A percentile compares a stretch with the other conserved stretches of the same genome.
Conservation (phyloP, 1,284 basidiomycete genomes). For the Rhodotorula sp. region DNA sequence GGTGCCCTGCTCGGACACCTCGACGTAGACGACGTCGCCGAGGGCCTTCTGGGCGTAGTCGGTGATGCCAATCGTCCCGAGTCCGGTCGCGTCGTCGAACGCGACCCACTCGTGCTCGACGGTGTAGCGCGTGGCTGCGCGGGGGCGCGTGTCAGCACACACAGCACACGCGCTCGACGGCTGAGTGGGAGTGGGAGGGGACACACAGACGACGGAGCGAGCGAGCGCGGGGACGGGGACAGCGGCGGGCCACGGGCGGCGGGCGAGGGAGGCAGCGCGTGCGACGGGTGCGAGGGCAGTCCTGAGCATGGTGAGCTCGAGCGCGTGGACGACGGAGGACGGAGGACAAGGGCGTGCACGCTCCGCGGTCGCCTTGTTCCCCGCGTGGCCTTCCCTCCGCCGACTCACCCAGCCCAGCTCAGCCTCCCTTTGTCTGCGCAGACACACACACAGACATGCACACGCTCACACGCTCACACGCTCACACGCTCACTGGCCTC, state of each 20-base stretch:
- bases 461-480: too few relatives aligned
- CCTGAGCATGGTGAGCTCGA: slow-evolving; percentile 11
- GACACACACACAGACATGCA: too few relatives aligned
- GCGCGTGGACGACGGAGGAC: neutral
- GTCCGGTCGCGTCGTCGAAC: slow-evolving; percentile 72
- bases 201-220: slow-evolving; percentile 37
- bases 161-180: too few relatives aligned
- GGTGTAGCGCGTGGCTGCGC: slow-evolving; percentile 77
- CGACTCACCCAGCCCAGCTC: too few relatives aligned
- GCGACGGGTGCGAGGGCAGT: slow-evolving; percentile 18
- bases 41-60: slow-evolving; percentile 89
- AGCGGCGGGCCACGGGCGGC: neutral
- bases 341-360: neutral
- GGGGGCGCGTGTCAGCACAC: too few relatives aligned
- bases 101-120: slow-evolving; percentile 85
- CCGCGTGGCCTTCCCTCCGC: neutral
- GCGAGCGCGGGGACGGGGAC: neutral
- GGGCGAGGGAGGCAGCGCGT: slow-evolving; percentile 4
- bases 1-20: slow-evolving; percentile 72
- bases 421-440: too few relatives aligned
- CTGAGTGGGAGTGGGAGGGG: neutral
- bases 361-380: neutral
- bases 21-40: slow-evolving; percentile 97
- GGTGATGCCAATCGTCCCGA: slow-evolving; percentile 86
- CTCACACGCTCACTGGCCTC: neutral